Base-by-base conservation (phyloP, 2,329 filamentous ascomycete species). In the Trichoderma oligosporum region DNA sequence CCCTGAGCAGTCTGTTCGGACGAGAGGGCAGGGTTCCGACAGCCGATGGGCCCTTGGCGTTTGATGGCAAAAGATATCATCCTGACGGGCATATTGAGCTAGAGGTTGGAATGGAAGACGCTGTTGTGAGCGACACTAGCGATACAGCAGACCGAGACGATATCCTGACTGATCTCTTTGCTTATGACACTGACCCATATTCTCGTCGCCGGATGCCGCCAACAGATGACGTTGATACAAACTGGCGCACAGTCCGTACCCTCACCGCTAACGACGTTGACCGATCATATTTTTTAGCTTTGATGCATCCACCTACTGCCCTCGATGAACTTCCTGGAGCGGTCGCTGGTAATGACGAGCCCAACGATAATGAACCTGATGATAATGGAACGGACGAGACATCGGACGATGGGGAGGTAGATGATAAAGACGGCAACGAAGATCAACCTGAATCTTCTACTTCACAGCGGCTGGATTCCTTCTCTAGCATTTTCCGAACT, bases 1-100 rank as follows among this genome's bases (percentile, higher is more conserved):
- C 89, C 0, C 79, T 93, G 44, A 92, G 88, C 68, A 84, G 83
- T 62, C 73, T 83, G 47, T 91, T 91, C 61, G 88, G 88, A 1
- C 84, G 89, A 41, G 86, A 89, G 60, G 86, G 86, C 1, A 77
- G 80, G 56, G 84, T 89, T 16, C 85, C 88, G 2, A 72, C 78
- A 0, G 84, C 82, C 12, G 85, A 89, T 57, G 73, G 78, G 27
- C 79, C 78, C 55, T 61, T 71, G 33, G 78, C 73, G 9, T 81
- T 84, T 46, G 82, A 89, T 63, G 88, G 87, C 56, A 91, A 92
- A 68, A 74, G 78, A n/a, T 74, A 79, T 41, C 79, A 82, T 49
- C 70, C 74, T 4, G 82, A 86, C 60, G 87, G 87, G 1, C 85
- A 88, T 46, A 75, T 87, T 56, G 78, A 85, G 39, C 74, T 92